Base-by-base conservation (phyloP, 2,329 filamentous ascomycete genomes). In the Fusarium chlamydosporum region DNA sequence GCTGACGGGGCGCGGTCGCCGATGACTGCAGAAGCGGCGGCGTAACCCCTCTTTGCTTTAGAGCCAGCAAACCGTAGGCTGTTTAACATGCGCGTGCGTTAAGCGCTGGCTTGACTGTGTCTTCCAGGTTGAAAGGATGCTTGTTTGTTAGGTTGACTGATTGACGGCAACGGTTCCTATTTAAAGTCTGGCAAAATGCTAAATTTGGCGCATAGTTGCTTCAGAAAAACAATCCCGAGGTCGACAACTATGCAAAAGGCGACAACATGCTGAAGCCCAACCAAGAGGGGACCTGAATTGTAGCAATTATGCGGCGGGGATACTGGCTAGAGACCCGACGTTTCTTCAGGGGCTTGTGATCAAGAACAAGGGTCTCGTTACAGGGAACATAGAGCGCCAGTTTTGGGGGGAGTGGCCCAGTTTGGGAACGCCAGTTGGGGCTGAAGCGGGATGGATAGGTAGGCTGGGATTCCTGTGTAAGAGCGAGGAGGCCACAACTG, bases 21-120 rank as follows among this genome's bases (percentile, higher is more conserved):
- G 69, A 72, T 70, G 71, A 67, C 67, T 71, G 60, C 61, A 74
- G 72, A 72, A 69, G 69, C 72, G 71, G 59, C 67, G 61, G 61
- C 70, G 59, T 62, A 68, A 73, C 67, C 69, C 69, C 72, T 74
- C 71, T 70, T 71, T 61, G 59, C 43, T 45, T 64, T 31, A 45
- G 6, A 68, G 50, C 61, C 68, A 61, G 60, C 63, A 59, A 63
- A 54, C 63, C 52, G 68, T 50, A 66, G 54, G 61, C 61, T 72
- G 63, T 56, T 65, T 65, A 66, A 55, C 43, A 51, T 73, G 65
- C 52, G 61, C 62, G 60, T 68, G 65, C 64, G 67, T 63, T 54
- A 57, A 53, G 67, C 60, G 42, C 59, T 52, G 45, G 60, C 40
- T 59, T 45, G 60, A 15, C 42, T 31, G 46, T 35, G 60, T 65